Evolutionary conservation across 345 rosid genomes (phyloP), one percentile per base, ranked within the genome.

Genomic region (Lumnitzera littorea): DNA sequence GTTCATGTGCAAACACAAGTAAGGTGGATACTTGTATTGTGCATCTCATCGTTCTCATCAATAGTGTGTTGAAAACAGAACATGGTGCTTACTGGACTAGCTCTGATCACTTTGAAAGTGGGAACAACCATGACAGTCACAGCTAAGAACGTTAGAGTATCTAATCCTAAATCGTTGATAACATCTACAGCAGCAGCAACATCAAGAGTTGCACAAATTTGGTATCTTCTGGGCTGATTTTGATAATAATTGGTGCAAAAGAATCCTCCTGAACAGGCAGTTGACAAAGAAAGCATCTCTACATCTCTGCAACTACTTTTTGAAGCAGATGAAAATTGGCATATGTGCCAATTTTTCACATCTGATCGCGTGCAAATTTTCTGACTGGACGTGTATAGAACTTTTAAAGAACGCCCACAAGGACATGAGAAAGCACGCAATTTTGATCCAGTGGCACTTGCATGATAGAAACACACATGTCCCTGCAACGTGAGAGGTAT

Each of bases 111-210:
- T 86, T 80, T 85, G 91, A 92, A 87, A 23, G 75, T 85, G 27
- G 98, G 98, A 70, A 92, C 91, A 70, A 92, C 85, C 64, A 86
- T 65, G 52, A 92, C 96, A 53, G 98, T 92, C 64, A 92, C 98
- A 48, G 73, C 86, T 75, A 89, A 84, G 76, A 89, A 92, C 12
- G 96, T 92, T 72, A 92, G 74, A 62, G 98, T 89, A 85, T 92
- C 96, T 71, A 84, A 71, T 56, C 98, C 98, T 68, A 92, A 80
- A 81, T 92, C 98, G 55, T 92, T 92, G 73, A 92, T 84, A 50
- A 89, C 98, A 60, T 92, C 98, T 73, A 85, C 70, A 27, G 96
- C 98, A 73, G 67, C 53, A 36, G 91, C 89, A 60, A 92, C 91
- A 48, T 89, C 98, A 63, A 76, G 63, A 15, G 82, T 58, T 16